Evolutionary conservation across 2,329 filamentous ascomycete species (phyloP), one percentile per base, ranked within the genome.

Genomic region (Talaromyces sp.): DNA sequence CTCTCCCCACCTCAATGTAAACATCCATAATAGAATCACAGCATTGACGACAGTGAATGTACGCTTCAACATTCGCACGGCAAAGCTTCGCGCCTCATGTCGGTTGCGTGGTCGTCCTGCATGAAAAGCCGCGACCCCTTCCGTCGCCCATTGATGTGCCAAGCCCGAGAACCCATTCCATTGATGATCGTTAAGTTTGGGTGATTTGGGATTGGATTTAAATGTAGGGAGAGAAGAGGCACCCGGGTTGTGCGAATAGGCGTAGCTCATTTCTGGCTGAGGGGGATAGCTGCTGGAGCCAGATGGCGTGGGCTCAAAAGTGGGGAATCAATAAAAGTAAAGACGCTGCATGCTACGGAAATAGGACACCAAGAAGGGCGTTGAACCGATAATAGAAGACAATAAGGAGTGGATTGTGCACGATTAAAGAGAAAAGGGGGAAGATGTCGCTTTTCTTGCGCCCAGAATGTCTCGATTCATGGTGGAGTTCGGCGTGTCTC

Each of bases 1-100:
- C 77, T 99, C 94, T 1, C 93, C 91, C 85, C 90, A 94, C 60
- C 94, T 84, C 57, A 99, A 66, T 17, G 89, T 80, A 19, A 90
- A 70, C 36, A 91, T 65, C 93, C 94, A 99, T 41, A 92, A 54
- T 11, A 83, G 68, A 16, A 89, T 84, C 58, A 96, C 70, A 14
- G 86, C 70, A 68, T 89, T 88, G 32, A 85, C 82, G 51, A 91
- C 40, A 2, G 64, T 72, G 32, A 74, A 65, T 0, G 68, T 45
- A 5, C 50, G 49, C 39, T 54, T 63, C 5, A 59, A 41, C 1
- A 52, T 19, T 24, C 50, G 58, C 44, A 47, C 48, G 4, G 44
- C 49, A 29, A 61, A 56, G 24, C 49, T 42, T 29, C 52, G 64
- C 27, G 62, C 36, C 29, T 62, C 63, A 42, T 45, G 49, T 30